Conservation (phyloP, 192 early-diverging fungal species). For the Gaertneriomyces semiglobifer region DNA sequence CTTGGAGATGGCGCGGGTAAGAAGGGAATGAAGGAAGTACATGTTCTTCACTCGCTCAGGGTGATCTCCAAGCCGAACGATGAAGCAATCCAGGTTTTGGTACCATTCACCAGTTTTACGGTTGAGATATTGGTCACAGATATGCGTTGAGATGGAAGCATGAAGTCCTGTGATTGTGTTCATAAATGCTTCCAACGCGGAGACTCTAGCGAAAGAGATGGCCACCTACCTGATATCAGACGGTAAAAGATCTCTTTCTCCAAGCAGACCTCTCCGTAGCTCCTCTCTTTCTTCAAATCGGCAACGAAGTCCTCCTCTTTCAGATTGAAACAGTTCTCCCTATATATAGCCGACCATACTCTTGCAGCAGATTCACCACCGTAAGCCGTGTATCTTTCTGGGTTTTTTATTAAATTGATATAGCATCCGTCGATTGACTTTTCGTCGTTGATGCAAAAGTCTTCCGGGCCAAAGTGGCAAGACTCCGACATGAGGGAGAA, state of each 20-base stretch:
- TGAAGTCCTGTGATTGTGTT: conserved; percentile 67
- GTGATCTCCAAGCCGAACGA: conserved; percentile 77
- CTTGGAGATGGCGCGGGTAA: conserved; percentile 83
- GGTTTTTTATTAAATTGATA: conserved; percentile 87
- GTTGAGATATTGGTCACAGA: conserved; percentile 92
- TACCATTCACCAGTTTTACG: conserved; percentile 85
- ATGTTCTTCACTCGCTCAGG: conserved; percentile 94
- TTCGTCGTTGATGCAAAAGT: conserved; percentile 89
- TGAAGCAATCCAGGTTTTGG: conserved; percentile 87
- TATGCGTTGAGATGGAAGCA: conserved; percentile 94
- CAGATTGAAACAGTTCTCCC: conserved; percentile 88
- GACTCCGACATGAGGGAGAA: conserved; percentile 40
- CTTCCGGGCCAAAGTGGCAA: conserved; percentile 50
- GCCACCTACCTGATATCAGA: conserved; percentile 53
- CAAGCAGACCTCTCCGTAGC: conserved; percentile 44
- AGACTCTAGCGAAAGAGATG: background rate
- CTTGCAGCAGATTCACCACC: conserved; percentile 79
- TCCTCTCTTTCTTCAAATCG: conserved; percentile 3
- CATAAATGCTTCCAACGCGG: background rate
- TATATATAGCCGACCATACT: conserved; percentile 96
- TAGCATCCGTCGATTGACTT: conserved; percentile 53
- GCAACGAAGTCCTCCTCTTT: conserved; percentile 4
- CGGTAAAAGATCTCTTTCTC: conserved; percentile 78
- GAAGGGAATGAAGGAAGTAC: conserved; percentile 88
- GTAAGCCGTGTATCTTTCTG: conserved; percentile 97